Conservation (phyloP, 1,139 yeast species). For the Diutina ranongensis region DNA sequence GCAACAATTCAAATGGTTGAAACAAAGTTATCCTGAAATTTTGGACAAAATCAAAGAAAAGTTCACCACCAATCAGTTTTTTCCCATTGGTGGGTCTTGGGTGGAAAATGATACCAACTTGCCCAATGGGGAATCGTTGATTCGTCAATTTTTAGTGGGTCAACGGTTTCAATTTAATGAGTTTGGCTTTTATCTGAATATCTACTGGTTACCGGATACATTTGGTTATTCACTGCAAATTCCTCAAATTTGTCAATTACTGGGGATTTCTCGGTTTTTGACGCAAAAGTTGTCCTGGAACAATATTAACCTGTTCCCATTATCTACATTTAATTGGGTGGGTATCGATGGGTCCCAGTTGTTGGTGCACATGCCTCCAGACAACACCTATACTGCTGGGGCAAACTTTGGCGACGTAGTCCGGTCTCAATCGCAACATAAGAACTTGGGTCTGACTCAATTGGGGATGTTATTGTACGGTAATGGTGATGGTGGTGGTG, state of each 20-base stretch:
- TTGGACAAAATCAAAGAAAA: constrained; percentile 53
- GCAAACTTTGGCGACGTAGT: constrained; percentile 90
- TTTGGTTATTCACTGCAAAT: constrained; percentile 94
- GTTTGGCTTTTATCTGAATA: constrained; percentile 63
- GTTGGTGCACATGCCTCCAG: constrained; percentile 95
- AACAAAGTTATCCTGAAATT: constrained; percentile 73
- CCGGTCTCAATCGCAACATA: constrained; percentile 70
- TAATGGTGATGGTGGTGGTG: constrained; percentile 98
- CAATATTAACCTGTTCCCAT: constrained; percentile 81
- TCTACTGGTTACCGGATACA: constrained; percentile 95
- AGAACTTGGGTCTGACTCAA: constrained; percentile 70
- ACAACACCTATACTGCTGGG: constrained; percentile 84
- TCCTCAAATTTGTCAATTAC: constrained; percentile 81
- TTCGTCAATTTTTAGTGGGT: constrained; percentile 81
- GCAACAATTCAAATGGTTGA: constrained; percentile 90
- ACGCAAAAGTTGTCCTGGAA: constrained; percentile 97
- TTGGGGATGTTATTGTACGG: constrained; percentile 78
- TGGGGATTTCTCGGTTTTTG: constrained; percentile 73
- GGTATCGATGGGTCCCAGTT: constrained; percentile 91
- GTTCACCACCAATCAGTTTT: constrained; percentile 60
- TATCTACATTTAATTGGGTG: constrained; percentile 88
- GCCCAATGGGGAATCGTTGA: constrained; percentile 84
- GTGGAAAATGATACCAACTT: constrained; percentile 94
- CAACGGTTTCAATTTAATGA: constrained; percentile 73
- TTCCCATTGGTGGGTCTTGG: constrained; percentile 96